Conservation (phyloP, 2,329 filamentous ascomycete genomes). For the Amauroascus verrucosus region DNA sequence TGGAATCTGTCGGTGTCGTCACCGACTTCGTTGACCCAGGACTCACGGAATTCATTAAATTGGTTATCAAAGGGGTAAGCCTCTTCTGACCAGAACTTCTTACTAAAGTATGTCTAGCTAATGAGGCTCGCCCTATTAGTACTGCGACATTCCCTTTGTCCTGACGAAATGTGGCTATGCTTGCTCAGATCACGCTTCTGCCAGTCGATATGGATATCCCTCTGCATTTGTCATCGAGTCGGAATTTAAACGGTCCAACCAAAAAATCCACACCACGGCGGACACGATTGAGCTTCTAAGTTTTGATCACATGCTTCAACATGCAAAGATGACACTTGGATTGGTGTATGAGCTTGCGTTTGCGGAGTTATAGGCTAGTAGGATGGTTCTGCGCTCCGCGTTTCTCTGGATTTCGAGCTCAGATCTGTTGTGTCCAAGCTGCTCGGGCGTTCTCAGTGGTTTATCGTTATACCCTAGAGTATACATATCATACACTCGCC, state of each 20-base stretch:
- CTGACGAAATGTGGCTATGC: constrained; percentile 85
- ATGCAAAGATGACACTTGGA: constrained; percentile 72
- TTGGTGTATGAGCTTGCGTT: constrained; percentile 77
- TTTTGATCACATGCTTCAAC: constrained; percentile 87
- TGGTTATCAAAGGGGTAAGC: constrained; percentile 59
- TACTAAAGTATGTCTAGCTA: neutral
- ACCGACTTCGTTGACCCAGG: constrained; percentile 78
- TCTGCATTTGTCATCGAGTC: constrained; percentile 56
- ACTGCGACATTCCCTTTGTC: constrained; percentile 79
- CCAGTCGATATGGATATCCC: constrained; percentile 55
- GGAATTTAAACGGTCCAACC: constrained; percentile 51
- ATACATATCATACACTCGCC: neutral
- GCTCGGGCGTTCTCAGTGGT: neutral
- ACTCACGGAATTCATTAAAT: constrained; percentile 83
- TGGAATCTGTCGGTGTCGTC: constrained; percentile 84
- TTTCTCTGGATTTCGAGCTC: neutral
- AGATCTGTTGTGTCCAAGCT: neutral
- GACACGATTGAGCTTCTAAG: constrained; percentile 62
- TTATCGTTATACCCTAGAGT: neutral
- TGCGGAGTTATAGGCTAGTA: constrained; percentile 1
- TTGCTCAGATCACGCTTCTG: constrained; percentile 59
- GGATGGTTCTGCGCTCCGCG: neutral
- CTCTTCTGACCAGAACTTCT: neutral
- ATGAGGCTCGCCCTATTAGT: constrained; percentile 38
- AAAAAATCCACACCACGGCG: constrained; percentile 62